phyloP scores from a whole-genome alignment of 2,329 filamentous ascomycete species.

The Pseudodiploospora longispora region DNA sequence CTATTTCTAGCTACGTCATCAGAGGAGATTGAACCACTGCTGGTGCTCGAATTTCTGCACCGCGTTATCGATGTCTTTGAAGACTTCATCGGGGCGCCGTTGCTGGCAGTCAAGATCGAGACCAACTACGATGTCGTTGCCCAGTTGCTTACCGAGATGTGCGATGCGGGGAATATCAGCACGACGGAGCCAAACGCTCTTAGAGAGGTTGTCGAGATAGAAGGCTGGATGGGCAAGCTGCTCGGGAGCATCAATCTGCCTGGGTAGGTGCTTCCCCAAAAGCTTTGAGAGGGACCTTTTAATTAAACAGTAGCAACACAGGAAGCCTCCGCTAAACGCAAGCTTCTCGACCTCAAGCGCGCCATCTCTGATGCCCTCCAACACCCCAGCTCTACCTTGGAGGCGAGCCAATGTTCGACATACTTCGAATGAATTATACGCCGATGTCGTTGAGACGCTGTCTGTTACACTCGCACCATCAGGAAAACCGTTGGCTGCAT shows the following conservation, averaged over 20 bases:
- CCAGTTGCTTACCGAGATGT: slow-evolving; percentile 91
- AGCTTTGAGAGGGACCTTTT: too few species aligned
- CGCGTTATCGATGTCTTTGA: slow-evolving; percentile 86
- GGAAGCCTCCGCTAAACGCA: slow-evolving; percentile 31
- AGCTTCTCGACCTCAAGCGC: slow-evolving; percentile 27
- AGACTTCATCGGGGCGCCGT: slow-evolving; percentile 83
- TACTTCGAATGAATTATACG: slow-evolving; percentile 94
- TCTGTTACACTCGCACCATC: slow-evolving; percentile 85
- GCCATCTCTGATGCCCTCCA: slow-evolving; percentile 35
- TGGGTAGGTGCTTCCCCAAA: slow-evolving; percentile 38
- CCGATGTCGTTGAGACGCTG: slow-evolving; percentile 87
- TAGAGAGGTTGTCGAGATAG: slow-evolving; percentile 84
- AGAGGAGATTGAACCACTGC: slow-evolving; percentile 77
- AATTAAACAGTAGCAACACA: slow-evolving; percentile 12
- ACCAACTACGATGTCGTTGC: slow-evolving; percentile 87
- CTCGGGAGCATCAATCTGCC: slow-evolving; percentile 81
- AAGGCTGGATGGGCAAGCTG: slow-evolving; percentile 81
- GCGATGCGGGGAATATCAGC: slow-evolving; percentile 80
- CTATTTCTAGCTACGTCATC: slow-evolving; percentile 81
- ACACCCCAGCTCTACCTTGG: slow-evolving; percentile 66
- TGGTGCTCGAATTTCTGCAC: slow-evolving; percentile 90
- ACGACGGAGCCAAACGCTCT: slow-evolving; percentile 92
- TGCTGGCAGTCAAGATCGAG: slow-evolving; percentile 82
- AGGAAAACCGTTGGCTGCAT: slow-evolving; percentile 75
- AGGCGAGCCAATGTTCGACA: slow-evolving; percentile 85